Conservation (phyloP, 352 stramenopile genomes). For the Plasmopara muralis region DNA sequence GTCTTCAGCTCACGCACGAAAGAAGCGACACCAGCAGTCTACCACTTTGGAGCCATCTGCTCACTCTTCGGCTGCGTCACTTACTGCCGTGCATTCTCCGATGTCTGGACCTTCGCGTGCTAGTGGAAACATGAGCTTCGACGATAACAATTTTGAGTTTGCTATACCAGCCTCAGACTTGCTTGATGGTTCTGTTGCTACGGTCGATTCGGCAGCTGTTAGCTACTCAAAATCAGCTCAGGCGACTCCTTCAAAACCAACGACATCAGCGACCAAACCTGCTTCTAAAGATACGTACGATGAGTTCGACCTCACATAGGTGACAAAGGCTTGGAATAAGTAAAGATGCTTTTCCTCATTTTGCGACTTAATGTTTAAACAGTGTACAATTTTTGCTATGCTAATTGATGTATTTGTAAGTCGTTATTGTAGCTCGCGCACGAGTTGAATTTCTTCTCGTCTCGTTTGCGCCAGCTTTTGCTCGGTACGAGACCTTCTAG, state of each 20-base stretch:
- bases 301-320: constrained; percentile 61
- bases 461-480: constrained; percentile 36
- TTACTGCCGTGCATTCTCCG: constrained; percentile 12
- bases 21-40: constrained; percentile 4
- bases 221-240: constrained; percentile 17
- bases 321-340: neutral
- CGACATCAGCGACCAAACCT: constrained; percentile 13
- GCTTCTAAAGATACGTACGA: constrained; percentile 30
- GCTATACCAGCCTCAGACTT: constrained; percentile 36
- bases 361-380: neutral
- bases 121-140: constrained; percentile 42
- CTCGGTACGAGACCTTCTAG: constrained; percentile 24
- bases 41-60: constrained; percentile 1
- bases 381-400: neutral
- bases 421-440: constrained; percentile 42
- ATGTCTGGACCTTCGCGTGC: constrained; percentile 13
- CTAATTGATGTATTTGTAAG: constrained; percentile 15
- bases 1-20: neutral
- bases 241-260: constrained; percentile 15
- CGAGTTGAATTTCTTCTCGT: constrained; percentile 51
- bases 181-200: constrained; percentile 19
- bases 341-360: neutral
- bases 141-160: constrained; percentile 64
- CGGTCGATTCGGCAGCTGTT: neutral
- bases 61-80: constrained; percentile 10